Evolutionary conservation across 768 basidiomycete genomes (phyloP).

Genomic region (Mrakia gelida): DNA sequence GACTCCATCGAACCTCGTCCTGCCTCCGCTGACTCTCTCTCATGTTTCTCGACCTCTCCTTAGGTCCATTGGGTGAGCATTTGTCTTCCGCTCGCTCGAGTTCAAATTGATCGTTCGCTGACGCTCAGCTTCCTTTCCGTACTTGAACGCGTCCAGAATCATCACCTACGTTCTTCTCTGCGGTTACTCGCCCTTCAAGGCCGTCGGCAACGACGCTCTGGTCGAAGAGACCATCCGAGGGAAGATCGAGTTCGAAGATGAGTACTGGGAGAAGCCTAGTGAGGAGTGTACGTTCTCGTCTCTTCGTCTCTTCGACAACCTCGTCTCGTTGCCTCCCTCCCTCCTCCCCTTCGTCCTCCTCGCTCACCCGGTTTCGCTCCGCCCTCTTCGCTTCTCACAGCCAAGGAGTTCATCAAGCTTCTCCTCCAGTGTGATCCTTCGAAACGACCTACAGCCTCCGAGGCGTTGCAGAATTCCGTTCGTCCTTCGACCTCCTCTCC

Average conservation of each 20-base stretch:
- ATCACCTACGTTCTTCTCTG: slow-evolving; percentile 94
- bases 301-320: too few species aligned
- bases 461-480: slow-evolving; percentile 67
- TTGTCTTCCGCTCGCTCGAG: background rate
- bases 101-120: background rate
- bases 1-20: too few species aligned
- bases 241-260: slow-evolving; percentile 83
- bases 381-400: slow-evolving; percentile 47
- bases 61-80: background rate
- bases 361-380: background rate
- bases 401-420: slow-evolving; percentile 73
- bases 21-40: background rate
- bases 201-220: slow-evolving; percentile 68
- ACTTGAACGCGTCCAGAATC: slow-evolving; percentile 52
- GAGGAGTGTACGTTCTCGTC: background rate
- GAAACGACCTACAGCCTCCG: slow-evolving; percentile 64
- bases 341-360: background rate
- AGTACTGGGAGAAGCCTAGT: slow-evolving; percentile 75
- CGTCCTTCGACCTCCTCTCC: slow-evolving; percentile 37
- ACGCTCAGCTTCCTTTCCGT: background rate
- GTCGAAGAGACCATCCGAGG: slow-evolving; percentile 79
- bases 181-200: slow-evolving; percentile 91
- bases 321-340: too few species aligned
- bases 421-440: slow-evolving; percentile 68
- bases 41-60: background rate